Conservation (phyloP, 2,329 filamentous ascomycete genomes). For the Aspergillus japonicus region DNA sequence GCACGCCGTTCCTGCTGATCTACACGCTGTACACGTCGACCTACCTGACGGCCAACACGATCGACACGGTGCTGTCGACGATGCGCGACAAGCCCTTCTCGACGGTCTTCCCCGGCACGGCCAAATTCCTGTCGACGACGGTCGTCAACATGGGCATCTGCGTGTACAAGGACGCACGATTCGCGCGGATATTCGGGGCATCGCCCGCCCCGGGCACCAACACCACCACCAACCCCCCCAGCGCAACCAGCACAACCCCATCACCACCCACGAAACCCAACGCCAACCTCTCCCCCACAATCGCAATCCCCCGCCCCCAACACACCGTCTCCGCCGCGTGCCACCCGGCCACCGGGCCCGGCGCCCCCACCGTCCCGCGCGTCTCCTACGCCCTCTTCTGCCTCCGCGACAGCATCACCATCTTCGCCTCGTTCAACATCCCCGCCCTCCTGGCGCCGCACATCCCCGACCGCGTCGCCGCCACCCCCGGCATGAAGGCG, state of each 20-base stretch:
- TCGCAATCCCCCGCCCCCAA: slow-evolving; percentile 10
- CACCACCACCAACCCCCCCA: slow-evolving; percentile 42
- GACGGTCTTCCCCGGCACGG: slow-evolving; percentile 67
- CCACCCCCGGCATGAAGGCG: slow-evolving; percentile 49
- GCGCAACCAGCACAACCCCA: slow-evolving; percentile 23
- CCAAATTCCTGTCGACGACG: slow-evolving; percentile 79
- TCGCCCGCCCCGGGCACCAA: slow-evolving; percentile 38
- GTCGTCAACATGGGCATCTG: slow-evolving; percentile 81
- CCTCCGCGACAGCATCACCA: slow-evolving; percentile 78
- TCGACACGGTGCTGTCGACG: slow-evolving; percentile 78
- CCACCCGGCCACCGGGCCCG: slow-evolving; percentile 21
- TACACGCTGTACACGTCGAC: slow-evolving; percentile 77
- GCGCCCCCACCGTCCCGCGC: slow-evolving; percentile 56
- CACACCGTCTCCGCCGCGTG: slow-evolving; percentile 16
- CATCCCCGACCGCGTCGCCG: slow-evolving; percentile 56
- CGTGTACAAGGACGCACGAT: slow-evolving; percentile 86
- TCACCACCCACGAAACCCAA: not conserved
- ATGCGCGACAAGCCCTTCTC: slow-evolving; percentile 55
- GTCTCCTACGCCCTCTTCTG: slow-evolving; percentile 77
- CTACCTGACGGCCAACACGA: slow-evolving; percentile 81
- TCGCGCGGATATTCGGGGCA: slow-evolving; percentile 77
- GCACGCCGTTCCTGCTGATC: slow-evolving; percentile 51
- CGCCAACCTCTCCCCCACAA: slow-evolving; percentile 2
- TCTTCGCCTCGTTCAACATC: slow-evolving; percentile 89
- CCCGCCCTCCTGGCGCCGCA: slow-evolving; percentile 73